Evolutionary conservation across 495 filamentous ascomycete species (phyloP).

Genomic region (Parathielavia appendiculata): DNA sequence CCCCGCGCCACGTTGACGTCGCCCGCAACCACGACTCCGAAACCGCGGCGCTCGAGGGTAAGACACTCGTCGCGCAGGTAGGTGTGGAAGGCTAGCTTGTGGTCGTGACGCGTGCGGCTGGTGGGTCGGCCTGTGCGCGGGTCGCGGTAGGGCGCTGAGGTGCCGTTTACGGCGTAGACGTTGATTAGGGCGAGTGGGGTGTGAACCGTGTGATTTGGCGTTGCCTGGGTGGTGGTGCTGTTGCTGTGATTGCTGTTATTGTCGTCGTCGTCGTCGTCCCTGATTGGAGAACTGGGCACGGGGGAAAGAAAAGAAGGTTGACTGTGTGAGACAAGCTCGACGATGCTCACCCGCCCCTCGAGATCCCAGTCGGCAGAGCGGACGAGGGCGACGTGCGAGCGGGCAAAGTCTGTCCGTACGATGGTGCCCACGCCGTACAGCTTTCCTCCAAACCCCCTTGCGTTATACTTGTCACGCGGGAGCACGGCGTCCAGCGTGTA

Average conservation of each 20-base stretch:
- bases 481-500: slow-evolving; percentile 43
- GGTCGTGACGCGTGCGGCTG: slow-evolving; percentile 47
- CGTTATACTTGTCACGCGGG: slow-evolving; percentile 46
- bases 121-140: slow-evolving; percentile 37
- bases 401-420: slow-evolving; percentile 40
- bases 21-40: slow-evolving; percentile 40
- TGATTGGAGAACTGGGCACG: too few species aligned
- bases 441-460: slow-evolving; percentile 42
- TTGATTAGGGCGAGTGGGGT: slow-evolving; percentile 40
- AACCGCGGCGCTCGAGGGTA: slow-evolving; percentile 34
- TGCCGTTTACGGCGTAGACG: slow-evolving; percentile 52
- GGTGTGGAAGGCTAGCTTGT: slow-evolving; percentile 45
- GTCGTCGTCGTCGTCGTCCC: background rate
- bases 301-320: too few species aligned
- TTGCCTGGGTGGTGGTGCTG: too few species aligned
- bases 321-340: slow-evolving; percentile 27
- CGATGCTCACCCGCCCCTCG: slow-evolving; percentile 47
- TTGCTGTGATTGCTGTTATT: background rate
- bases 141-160: slow-evolving; percentile 40
- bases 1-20: slow-evolving; percentile 48
- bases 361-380: slow-evolving; percentile 44
- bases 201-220: background rate
- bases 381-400: slow-evolving; percentile 14
- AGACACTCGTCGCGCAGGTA: slow-evolving; percentile 40
- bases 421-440: slow-evolving; percentile 50